Evolutionary conservation across 164 flowering plant species (phyloP).

Genomic region (Macadamia integrifolia): DNA sequence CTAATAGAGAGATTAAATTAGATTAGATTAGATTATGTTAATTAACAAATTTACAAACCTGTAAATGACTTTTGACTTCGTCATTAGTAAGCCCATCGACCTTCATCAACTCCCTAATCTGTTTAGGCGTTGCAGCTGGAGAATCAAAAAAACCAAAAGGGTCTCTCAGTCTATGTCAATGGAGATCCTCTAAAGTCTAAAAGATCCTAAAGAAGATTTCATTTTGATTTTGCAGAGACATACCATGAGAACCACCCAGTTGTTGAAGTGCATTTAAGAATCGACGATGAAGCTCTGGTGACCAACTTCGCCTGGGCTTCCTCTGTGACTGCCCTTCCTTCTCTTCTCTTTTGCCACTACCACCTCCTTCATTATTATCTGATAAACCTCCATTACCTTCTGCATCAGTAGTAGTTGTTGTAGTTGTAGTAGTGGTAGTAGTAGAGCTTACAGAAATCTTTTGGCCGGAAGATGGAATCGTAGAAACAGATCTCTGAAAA

Average conservation of each 20-base stretch:
- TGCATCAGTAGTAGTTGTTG: slow-evolving; percentile 22
- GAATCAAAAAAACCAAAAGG: slow-evolving; percentile 1
- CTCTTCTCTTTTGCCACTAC: slow-evolving; percentile 22
- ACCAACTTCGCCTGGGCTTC: slow-evolving; percentile 83
- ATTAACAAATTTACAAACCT: slow-evolving; percentile 40
- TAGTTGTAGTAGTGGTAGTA: slow-evolving; percentile 12
- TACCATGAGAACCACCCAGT: slow-evolving; percentile 93
- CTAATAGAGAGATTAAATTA: neutral
- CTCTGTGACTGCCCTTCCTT: slow-evolving; percentile 37
- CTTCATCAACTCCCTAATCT: slow-evolving; percentile 90
- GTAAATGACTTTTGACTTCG: slow-evolving; percentile 97
- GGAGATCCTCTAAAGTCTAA: too few species aligned
- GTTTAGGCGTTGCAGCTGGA: slow-evolving; percentile 92
- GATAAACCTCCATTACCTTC: slow-evolving; percentile 2
- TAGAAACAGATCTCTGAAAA: slow-evolving; percentile 22
- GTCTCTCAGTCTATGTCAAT: too few species aligned
- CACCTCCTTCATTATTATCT: too few species aligned
- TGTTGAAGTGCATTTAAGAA: slow-evolving; percentile 78
- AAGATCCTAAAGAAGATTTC: too few species aligned
- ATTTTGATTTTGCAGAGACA: neutral
- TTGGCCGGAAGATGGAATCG: slow-evolving; percentile 5
- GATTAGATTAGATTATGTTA: too few species aligned
- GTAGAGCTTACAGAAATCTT: slow-evolving; percentile 50
- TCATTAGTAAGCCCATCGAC: slow-evolving; percentile 98
- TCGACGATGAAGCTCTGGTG: slow-evolving; percentile 74